These are phyloP conservation scores for Yamadazyma sp. DNA, from an alignment of 805 yeast species.

Conservation along the genomic window DNA sequence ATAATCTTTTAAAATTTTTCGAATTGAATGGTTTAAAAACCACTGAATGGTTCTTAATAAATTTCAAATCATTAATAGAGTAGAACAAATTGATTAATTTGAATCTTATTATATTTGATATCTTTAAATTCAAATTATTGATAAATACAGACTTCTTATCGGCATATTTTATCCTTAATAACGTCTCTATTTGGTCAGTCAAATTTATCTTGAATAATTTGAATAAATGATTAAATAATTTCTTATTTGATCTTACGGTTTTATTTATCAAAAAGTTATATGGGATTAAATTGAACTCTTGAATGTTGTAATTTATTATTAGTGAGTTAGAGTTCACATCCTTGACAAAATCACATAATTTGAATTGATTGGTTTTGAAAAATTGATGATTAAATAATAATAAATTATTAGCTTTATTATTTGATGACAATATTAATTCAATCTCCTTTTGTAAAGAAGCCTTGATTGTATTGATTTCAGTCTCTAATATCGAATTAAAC, in stretches of 20 bases:
- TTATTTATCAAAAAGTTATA: constrained; percentile 22
- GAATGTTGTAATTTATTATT: constrained; percentile 25
- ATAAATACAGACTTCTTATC: constrained; percentile 30
- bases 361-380: constrained; percentile 29
- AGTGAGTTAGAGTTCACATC: constrained; percentile 7
- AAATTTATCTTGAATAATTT: constrained; percentile 36
- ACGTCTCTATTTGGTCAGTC: constrained; percentile 35
- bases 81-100: constrained; percentile 24
- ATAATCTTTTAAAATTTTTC: constrained; percentile 11
- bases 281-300: constrained; percentile 34
- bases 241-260: constrained; percentile 8
- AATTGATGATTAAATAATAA: constrained; percentile 22
- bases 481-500: constrained; percentile 15
- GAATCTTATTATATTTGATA: constrained; percentile 25
- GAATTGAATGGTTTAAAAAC: constrained; percentile 9
- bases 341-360: constrained; percentile 22
- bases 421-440: constrained; percentile 21
- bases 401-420: constrained; percentile 17
- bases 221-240: constrained; percentile 30
- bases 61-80: constrained; percentile 14
- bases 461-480: constrained; percentile 28
- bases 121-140: constrained; percentile 21
- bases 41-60: constrained; percentile 24
- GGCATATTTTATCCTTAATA: constrained; percentile 33
- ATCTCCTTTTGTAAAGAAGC: constrained; percentile 29